Evolutionary conservation across 225 moss, liverwort and hornwort species (phyloP).

Genomic region (Pseudisothecium myosuroides): DNA sequence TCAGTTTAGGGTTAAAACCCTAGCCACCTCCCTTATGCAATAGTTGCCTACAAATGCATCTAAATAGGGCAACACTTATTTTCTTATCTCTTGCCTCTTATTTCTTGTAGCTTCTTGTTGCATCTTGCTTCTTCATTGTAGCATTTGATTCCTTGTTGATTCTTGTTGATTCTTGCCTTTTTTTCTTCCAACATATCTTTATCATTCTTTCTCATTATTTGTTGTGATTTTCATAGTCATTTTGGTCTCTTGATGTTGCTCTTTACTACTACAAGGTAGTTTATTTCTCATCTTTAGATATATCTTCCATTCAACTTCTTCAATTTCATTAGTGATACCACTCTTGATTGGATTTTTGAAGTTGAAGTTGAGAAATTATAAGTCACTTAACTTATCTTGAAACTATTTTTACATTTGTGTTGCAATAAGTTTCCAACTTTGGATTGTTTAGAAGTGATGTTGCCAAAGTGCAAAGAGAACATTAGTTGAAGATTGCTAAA

Average conservation of each 20-base stretch:
- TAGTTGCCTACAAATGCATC: background rate
- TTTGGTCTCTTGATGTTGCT: background rate
- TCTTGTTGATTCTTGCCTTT: background rate
- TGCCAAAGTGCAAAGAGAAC: too few species aligned
- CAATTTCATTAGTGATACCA: background rate
- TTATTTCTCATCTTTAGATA: background rate
- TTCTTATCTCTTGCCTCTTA: too few species aligned
- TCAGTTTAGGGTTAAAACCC: background rate
- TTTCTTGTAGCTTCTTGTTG: too few species aligned
- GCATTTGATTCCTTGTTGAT: too few species aligned
- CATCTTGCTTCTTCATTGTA: too few species aligned
- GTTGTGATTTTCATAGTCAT: background rate
- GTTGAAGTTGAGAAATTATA: background rate
- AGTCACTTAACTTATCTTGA: background rate
- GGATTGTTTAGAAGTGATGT: background rate
- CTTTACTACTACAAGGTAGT: background rate
- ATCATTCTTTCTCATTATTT: background rate
- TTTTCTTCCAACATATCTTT: background rate
- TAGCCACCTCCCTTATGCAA: fast-evolving
- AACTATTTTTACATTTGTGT: background rate
- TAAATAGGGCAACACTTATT: background rate
- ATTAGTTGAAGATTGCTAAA: too few species aligned
- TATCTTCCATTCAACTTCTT: background rate
- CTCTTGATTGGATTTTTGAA: background rate
- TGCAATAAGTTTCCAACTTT: background rate